Conservation (phyloP, 169 alveolate species). For the Cryptosporidium baileyi region DNA sequence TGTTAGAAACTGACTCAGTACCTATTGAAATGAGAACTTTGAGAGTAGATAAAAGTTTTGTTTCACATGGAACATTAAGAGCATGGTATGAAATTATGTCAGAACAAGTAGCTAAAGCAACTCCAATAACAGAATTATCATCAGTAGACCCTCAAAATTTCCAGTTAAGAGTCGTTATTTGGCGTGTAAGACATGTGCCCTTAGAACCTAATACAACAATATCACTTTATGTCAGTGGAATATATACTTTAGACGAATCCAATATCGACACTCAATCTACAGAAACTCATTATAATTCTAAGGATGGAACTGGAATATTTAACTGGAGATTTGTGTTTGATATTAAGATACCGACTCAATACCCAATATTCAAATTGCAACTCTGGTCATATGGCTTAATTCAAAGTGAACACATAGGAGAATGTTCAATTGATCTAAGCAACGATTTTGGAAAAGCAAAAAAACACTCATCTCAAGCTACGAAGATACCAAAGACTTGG, state of each 20-base stretch:
- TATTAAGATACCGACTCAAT: constrained; percentile 85
- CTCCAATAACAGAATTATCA: constrained; percentile 81
- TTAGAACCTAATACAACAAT: constrained; percentile 83
- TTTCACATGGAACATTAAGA: constrained; percentile 87
- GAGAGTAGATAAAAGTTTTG: constrained; percentile 42
- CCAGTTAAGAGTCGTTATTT: constrained; percentile 86
- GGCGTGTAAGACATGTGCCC: constrained; percentile 86
- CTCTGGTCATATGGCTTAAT: constrained; percentile 78
- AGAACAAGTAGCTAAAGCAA: constrained; percentile 81
- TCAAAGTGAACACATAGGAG: constrained; percentile 84
- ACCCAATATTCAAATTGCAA: constrained; percentile 84
- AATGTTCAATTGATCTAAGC: constrained; percentile 81
- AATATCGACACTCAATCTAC: constrained; percentile 81
- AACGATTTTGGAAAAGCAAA: constrained; percentile 83
- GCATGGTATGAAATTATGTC: constrained; percentile 87
- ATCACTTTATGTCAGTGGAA: constrained; percentile 85
- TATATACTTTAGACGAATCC: constrained; percentile 80
- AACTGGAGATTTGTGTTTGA: constrained; percentile 89
- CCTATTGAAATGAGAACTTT: constrained; percentile 71
- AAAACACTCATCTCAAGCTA: constrained; percentile 71
- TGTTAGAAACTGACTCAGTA: constrained; percentile 80
- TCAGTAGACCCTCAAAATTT: constrained; percentile 85
- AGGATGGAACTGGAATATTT: constrained; percentile 87
- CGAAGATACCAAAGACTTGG: constrained; percentile 50
- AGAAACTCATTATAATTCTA: constrained; percentile 88